Evolutionary conservation across 2,329 filamentous ascomycete genomes (phyloP).

Genomic region (Hypomyces rosellus): DNA sequence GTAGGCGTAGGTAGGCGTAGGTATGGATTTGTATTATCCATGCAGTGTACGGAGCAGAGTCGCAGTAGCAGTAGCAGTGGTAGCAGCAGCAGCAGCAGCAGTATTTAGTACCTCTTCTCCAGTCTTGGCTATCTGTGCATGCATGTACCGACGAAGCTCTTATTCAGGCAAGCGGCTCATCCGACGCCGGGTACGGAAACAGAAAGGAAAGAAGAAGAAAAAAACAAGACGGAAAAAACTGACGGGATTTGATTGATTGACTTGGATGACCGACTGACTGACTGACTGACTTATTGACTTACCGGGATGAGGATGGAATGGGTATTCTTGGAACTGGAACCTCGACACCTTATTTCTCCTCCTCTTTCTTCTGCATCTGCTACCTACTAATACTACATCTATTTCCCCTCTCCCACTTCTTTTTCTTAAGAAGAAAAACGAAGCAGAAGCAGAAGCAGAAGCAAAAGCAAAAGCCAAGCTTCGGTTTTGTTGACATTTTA

Average conservation of each 20-base stretch:
- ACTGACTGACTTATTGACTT: neutral
- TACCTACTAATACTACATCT: neutral
- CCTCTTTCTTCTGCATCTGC: neutral
- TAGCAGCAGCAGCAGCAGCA: no score
- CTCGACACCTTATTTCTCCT: neutral
- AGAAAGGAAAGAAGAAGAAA: neutral
- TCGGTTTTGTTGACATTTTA: neutral
- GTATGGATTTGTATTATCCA: no score
- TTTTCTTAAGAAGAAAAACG: neutral
- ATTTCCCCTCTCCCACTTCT: neutral
- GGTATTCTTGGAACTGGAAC: no score
- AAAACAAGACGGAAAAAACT: neutral
- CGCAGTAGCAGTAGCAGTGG: no score
- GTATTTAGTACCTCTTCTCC: neutral
- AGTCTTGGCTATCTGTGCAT: constrained; percentile 3
- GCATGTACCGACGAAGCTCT: neutral
- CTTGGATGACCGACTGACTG: neutral
- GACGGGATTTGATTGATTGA: neutral
- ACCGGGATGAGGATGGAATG: no score
- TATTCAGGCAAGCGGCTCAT: constrained; percentile 5
- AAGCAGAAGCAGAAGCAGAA: no score
- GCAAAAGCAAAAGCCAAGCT: neutral
- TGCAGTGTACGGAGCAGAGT: no score
- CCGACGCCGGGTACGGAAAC: constrained; percentile 5
- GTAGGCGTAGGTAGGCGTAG: no score